These are phyloP conservation scores for Sporothrix euskadiensis DNA, from an alignment of 2,329 filamentous ascomycete species.

Conservation along the genomic window DNA sequence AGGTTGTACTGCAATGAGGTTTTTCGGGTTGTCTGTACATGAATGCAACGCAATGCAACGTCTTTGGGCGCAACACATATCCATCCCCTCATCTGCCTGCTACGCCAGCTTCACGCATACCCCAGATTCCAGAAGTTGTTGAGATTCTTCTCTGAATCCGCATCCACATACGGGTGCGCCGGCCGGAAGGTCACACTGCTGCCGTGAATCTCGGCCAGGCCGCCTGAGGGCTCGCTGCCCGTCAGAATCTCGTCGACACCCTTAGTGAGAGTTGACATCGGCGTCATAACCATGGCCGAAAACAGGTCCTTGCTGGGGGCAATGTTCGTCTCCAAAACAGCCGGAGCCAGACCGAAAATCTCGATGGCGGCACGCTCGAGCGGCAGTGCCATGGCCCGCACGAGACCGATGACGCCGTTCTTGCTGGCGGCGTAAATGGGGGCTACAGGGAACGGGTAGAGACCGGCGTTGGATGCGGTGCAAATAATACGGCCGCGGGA, in stretches of 20 bases:
- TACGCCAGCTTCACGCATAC: slow-evolving; percentile 42
- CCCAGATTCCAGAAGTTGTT: slow-evolving; percentile 51
- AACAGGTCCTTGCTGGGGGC: slow-evolving; percentile 48
- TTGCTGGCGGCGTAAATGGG: slow-evolving; percentile 54
- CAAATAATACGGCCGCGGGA: slow-evolving; percentile 51
- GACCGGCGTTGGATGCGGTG: slow-evolving; percentile 54
- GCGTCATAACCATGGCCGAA: slow-evolving; percentile 52
- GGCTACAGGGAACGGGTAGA: slow-evolving; percentile 54
- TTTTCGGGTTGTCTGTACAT: background rate
- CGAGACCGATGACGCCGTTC: slow-evolving; percentile 50
- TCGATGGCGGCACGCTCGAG: slow-evolving; percentile 47
- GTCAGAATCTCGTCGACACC: slow-evolving; percentile 47
- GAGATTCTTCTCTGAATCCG: slow-evolving; percentile 50
- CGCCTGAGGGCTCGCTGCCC: slow-evolving; percentile 44
- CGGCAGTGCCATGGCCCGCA: slow-evolving; percentile 48
- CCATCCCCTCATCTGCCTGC: background rate
- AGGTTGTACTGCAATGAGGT: too few species aligned
- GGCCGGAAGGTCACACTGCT: slow-evolving; percentile 50
- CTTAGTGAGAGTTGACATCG: slow-evolving; percentile 49
- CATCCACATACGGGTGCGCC: slow-evolving; percentile 50
- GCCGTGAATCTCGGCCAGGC: slow-evolving; percentile 54
- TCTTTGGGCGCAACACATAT: too few species aligned
- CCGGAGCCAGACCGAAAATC: slow-evolving; percentile 54
- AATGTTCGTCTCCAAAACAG: slow-evolving; percentile 52
- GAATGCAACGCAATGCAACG: background rate